These are phyloP conservation scores for Diplogelasinospora grovesii DNA, from an alignment of 495 filamentous ascomycete species.

Conservation along the genomic window DNA sequence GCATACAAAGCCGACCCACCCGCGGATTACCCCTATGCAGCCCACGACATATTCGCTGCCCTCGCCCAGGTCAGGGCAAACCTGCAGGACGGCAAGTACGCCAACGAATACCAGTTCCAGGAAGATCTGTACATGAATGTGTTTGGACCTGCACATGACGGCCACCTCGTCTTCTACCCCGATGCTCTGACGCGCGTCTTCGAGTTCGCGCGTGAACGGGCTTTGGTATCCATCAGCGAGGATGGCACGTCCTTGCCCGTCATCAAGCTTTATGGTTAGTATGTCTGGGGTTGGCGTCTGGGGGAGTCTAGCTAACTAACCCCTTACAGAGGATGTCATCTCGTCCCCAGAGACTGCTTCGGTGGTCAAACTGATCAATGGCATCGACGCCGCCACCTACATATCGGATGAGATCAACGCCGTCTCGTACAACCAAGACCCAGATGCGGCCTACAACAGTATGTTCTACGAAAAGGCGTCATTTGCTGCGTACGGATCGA, in stretches of 20 bases:
- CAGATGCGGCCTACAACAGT: conserved; percentile 27
- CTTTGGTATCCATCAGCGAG: conserved; percentile 24
- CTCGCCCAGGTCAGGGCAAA: conserved; percentile 28
- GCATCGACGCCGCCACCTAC: conserved; percentile 20
- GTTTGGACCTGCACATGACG: conserved; percentile 40
- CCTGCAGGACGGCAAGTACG: conserved; percentile 25
- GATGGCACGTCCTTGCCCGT: conserved; percentile 23
- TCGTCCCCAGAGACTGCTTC: conserved; percentile 9
- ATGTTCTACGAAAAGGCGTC: conserved; percentile 15
- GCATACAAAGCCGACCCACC: conserved; percentile 40
- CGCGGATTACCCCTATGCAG: conserved; percentile 22
- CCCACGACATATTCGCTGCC: conserved; percentile 30
- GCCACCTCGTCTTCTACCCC: conserved; percentile 32
- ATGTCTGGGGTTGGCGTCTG: conserved; percentile 3
- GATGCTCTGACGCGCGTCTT: conserved; percentile 22
- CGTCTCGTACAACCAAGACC: conserved; percentile 19
- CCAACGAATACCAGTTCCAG: conserved; percentile 47
- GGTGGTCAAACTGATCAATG: conserved; percentile 24
- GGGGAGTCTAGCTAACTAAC: not conserved
- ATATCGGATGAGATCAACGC: conserved; percentile 13
- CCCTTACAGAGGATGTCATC: conserved; percentile 5
- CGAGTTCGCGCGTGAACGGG: conserved; percentile 12
- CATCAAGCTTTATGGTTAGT: conserved; percentile 16
- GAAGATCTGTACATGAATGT: conserved; percentile 32
- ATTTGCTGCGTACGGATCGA: not conserved